Conservation (phyloP, 2,329 filamentous ascomycete species). For the Alternaria gansuensis region DNA sequence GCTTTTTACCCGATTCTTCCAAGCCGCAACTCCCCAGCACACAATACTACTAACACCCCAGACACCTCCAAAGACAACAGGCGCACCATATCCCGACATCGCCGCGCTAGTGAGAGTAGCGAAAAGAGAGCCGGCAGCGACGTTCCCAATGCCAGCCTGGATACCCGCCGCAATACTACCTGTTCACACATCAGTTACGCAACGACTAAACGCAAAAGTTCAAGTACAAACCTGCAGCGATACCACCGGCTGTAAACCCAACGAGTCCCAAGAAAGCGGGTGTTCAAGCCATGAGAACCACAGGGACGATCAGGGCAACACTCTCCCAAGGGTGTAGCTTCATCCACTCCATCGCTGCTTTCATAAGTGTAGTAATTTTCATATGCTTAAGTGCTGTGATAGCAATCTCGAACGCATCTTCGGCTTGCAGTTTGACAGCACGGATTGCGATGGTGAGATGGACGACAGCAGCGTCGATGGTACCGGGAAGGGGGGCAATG, state of each 20-base stretch:
- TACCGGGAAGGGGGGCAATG: background rate
- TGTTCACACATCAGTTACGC: slow-evolving; percentile 8
- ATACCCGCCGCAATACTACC: slow-evolving; percentile 34
- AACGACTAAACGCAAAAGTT: background rate
- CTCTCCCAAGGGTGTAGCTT: slow-evolving; percentile 14
- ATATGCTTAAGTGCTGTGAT: background rate
- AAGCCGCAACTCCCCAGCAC: too few species aligned
- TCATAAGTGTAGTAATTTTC: background rate
- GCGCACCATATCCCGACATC: slow-evolving; percentile 34
- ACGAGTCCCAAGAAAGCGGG: slow-evolving; percentile 8
- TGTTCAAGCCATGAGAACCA: slow-evolving; percentile 15
- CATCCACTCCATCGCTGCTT: slow-evolving; percentile 12
- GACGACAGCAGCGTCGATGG: slow-evolving; percentile 2
- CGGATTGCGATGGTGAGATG: slow-evolving; percentile 3
- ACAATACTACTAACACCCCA: slow-evolving; percentile 5
- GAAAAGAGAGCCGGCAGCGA: slow-evolving; percentile 33
- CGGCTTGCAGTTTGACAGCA: background rate
- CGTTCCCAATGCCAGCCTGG: slow-evolving; percentile 33
- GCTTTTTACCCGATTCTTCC: too few species aligned
- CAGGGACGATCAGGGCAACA: slow-evolving; percentile 6
- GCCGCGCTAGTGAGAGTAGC: slow-evolving; percentile 35
- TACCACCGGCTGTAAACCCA: slow-evolving; percentile 9
- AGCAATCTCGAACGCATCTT: background rate
- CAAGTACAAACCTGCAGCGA: slow-evolving; percentile 6
- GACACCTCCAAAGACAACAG: slow-evolving; percentile 19